Evolutionary conservation across 768 basidiomycete genomes (phyloP), one percentile per base, ranked within the genome.

Genomic region (Fomitopsis serialis): DNA sequence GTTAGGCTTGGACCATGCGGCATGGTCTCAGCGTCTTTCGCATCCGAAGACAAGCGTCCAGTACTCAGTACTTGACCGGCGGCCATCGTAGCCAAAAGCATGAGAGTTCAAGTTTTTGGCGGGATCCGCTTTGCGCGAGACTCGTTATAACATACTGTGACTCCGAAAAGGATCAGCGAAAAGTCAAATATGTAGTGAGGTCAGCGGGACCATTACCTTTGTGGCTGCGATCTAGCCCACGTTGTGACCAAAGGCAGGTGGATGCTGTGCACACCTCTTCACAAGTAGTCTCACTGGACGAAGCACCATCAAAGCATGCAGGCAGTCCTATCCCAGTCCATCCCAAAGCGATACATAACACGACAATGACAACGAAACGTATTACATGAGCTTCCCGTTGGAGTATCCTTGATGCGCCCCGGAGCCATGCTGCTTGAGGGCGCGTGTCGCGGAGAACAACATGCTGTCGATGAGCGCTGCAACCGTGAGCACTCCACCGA

Each of bases 401-500:
- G 61, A 44, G 50, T 62, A 63, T 6, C 58, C 55, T 17, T 49
- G 49, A 37, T 36, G 52, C 8, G 43, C 43, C 29, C 45, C 47
- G 54, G 65, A 66, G 17, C 64, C 65, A 15, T 73, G 73, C 71
- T 85, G 88, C 70, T 89, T 91, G 57, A 98, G 66, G 44, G 77
- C 79, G 56, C 84, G 82, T 48, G 81, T 78, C 29, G 93, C 87
- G 15, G 87, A 88, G 66, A 96, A 98, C 53, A 97, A 78, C 48
- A 90, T 73, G 55, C 89, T 82, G 68, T 98, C 97, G 48, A 98
- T 59, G 13, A 99, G 72, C 0, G 89, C 87, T 17, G 94, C 95
- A 19, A 99, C 87, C 4, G 97, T 99, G 55, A 99, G 73, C 3
- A 98, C 95, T 61, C 97, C 97, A 59, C 97, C 97, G 25, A 99